Conservation (phyloP, 2,329 filamentous ascomycete genomes). For the Sarocladium brachiariae region DNA sequence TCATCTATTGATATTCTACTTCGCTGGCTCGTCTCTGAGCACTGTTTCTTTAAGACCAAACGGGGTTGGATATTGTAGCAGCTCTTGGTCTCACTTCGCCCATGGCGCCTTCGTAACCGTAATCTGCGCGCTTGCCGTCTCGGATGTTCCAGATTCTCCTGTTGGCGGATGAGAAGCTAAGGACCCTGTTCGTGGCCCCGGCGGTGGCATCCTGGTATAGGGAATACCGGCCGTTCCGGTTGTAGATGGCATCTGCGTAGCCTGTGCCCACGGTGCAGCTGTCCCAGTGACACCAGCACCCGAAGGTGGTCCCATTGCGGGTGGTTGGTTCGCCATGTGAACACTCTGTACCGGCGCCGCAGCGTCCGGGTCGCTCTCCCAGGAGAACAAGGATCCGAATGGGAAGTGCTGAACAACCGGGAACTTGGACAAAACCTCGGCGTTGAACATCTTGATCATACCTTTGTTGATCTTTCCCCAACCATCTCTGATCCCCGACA, state of each 20-base stretch:
- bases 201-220: constrained; percentile 27
- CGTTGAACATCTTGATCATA: constrained; percentile 99
- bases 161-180: constrained; percentile 16
- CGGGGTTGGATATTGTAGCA: too few relatives aligned
- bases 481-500: constrained; percentile 83
- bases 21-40: constrained; percentile 6
- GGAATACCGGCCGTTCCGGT: constrained; percentile 28
- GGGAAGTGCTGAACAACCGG: constrained; percentile 96
- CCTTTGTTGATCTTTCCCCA: constrained; percentile 99
- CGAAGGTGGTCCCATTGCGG: constrained; percentile 18
- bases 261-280: constrained; percentile 38
- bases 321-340: constrained; percentile 52
- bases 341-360: constrained; percentile 39
- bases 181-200: constrained; percentile 22
- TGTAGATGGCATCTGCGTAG: constrained; percentile 30
- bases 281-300: constrained; percentile 23
- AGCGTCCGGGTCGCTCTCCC: constrained; percentile 62
- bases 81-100: constrained; percentile 33
- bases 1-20: too few relatives aligned
- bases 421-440: constrained; percentile 92
- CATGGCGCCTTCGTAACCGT: constrained; percentile 40
- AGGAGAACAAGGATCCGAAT: constrained; percentile 74
- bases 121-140: constrained; percentile 31
- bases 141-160: constrained; percentile 16
- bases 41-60: too few relatives aligned